phyloP scores from a whole-genome alignment of 78 protist genomes.

The Dictyostelium firmibasis region DNA sequence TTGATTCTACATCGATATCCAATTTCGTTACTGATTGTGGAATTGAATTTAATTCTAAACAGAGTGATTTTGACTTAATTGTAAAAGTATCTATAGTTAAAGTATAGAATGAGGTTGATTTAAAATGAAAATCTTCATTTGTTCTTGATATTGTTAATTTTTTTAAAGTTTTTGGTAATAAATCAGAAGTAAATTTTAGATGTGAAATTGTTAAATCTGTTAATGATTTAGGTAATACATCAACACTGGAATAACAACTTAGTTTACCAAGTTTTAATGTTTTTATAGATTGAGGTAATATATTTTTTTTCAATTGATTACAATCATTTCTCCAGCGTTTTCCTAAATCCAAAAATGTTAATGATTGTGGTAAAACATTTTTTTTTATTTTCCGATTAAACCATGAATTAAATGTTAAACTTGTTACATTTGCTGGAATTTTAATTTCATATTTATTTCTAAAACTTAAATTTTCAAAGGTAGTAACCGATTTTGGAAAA shows the following conservation, averaged over 20 bases:
- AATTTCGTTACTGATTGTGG: background rate
- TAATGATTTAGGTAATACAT: background rate
- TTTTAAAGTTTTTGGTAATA: background rate
- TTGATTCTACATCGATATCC: background rate
- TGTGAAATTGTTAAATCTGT: background rate
- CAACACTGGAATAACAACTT: no score
- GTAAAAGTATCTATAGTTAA: background rate
- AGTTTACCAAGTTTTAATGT: background rate
- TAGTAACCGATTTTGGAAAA: background rate
- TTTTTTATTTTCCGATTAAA: background rate
- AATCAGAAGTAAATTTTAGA: no score
- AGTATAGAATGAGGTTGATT: background rate
- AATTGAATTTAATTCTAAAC: background rate
- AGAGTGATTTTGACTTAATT: background rate
- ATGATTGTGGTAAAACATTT: background rate
- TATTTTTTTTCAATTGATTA: background rate
- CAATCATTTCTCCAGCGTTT: background rate
- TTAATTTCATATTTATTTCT: background rate
- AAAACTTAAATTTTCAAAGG: background rate
- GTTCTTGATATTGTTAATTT: background rate
- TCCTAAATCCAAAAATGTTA: background rate
- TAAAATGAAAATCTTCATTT: background rate
- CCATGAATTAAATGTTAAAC: background rate
- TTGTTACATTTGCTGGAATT: background rate
- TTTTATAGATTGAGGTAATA: background rate